Evolutionary conservation across 768 basidiomycete species (phyloP).

Genomic region (Boletus tomentosulus): DNA sequence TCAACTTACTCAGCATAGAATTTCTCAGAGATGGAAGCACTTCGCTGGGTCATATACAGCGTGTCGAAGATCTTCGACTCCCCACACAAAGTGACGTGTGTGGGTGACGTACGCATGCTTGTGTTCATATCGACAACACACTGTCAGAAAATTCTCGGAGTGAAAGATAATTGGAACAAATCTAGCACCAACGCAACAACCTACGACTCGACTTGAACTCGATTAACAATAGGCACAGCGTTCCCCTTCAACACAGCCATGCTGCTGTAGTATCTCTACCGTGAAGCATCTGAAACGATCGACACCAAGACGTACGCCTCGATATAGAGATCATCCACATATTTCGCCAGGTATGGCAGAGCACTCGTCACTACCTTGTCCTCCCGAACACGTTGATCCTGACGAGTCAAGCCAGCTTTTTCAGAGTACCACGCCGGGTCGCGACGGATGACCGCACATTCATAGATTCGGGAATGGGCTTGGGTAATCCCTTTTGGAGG

Average conservation of each 20-base stretch:
- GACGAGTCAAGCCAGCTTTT: slow-evolving; percentile 39
- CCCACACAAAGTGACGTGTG: too few species aligned
- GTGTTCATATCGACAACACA: too few species aligned
- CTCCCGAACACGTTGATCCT: slow-evolving; percentile 44
- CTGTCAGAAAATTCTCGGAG: too few species aligned
- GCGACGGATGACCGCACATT: slow-evolving; percentile 46
- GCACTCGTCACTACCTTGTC: slow-evolving; percentile 43
- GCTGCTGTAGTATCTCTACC: slow-evolving; percentile 36
- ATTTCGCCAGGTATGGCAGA: slow-evolving; percentile 40
- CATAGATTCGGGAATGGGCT: slow-evolving; percentile 54
- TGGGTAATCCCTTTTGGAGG: slow-evolving; percentile 38
- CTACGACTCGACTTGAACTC: slow-evolving; percentile 40
- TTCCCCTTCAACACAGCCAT: neutral
- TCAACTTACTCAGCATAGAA: too few species aligned
- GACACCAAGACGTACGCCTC: slow-evolving; percentile 50
- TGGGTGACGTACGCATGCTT: too few species aligned
- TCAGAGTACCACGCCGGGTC: slow-evolving; percentile 62
- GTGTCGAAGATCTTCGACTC: too few species aligned
- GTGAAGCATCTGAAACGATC: slow-evolving; percentile 46
- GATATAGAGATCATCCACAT: slow-evolving; percentile 42
- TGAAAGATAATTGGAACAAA: too few species aligned
- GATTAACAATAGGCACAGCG: slow-evolving; percentile 21
- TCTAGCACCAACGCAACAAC: slow-evolving; percentile 23
- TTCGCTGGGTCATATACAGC: too few species aligned
- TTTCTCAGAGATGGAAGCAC: too few species aligned